Conservation (phyloP, 2,329 filamentous ascomycete genomes). For the Claviceps sorghi region DNA sequence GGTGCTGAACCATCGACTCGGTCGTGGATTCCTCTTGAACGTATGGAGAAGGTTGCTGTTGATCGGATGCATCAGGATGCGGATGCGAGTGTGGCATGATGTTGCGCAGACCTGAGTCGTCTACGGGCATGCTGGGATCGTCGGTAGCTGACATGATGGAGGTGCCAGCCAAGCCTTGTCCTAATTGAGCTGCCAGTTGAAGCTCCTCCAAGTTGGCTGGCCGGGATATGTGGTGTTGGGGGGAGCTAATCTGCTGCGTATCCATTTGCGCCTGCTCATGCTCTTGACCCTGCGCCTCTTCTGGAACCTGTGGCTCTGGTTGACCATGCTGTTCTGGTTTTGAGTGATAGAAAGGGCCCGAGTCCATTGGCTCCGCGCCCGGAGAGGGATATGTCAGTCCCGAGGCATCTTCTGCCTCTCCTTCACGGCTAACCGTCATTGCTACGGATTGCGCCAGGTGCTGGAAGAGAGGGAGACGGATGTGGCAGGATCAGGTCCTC, state of each 20-base stretch:
- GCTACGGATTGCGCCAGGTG: constrained; percentile 1
- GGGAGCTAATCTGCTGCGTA: constrained; percentile 20
- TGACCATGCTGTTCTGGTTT: constrained; percentile 18
- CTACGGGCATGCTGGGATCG: constrained; percentile 28
- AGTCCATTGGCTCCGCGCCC: constrained; percentile 27
- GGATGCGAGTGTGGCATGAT: constrained; percentile 31
- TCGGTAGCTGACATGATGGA: constrained; percentile 36
- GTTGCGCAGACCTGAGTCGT: constrained; percentile 27
- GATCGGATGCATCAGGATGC: constrained; percentile 22
- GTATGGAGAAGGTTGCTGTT: constrained; percentile 22
- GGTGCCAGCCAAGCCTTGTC: constrained; percentile 34
- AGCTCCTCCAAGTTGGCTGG: constrained; percentile 39
- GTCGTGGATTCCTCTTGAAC: constrained; percentile 22
- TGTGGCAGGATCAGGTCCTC: neutral
- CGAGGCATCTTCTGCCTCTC: constrained; percentile 20
- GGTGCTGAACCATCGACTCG: constrained; percentile 23
- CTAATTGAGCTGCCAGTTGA: constrained; percentile 43
- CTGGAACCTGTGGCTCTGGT: constrained; percentile 13
- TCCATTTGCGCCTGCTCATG: constrained; percentile 18
- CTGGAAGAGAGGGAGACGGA: too few species aligned
- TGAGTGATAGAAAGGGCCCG: constrained; percentile 29
- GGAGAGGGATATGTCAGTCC: constrained; percentile 33
- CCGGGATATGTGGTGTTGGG: constrained; percentile 27
- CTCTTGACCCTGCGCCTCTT: constrained; percentile 16
- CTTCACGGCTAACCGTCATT: constrained; percentile 23